These are phyloP conservation scores for Chaetomium cochliodes DNA, from an alignment of 495 filamentous ascomycete genomes.

Conservation along the genomic window DNA sequence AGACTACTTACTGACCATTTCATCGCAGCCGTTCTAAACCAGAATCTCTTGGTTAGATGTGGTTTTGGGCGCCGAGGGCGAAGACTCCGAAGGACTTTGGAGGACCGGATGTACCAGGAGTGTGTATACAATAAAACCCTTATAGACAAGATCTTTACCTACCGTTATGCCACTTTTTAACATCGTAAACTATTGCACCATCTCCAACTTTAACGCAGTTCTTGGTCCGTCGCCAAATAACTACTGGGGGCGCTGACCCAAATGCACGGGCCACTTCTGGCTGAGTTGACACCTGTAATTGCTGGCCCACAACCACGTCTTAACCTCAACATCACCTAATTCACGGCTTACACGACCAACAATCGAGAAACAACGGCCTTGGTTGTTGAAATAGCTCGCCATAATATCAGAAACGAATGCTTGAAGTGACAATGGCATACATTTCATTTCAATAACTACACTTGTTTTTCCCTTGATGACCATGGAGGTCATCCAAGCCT, in stretches of 20 bases:
- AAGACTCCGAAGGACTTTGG: not conserved
- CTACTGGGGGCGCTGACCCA: not conserved
- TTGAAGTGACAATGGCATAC: not conserved
- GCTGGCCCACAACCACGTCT: not conserved
- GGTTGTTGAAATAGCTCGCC: too few species aligned
- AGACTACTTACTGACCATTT: slow-evolving; percentile 8
- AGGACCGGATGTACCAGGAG: not conserved
- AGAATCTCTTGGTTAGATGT: not conserved
- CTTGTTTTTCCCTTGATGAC: not conserved
- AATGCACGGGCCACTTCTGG: not conserved
- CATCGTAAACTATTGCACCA: not conserved
- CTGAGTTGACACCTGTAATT: not conserved
- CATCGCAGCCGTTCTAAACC: slow-evolving; percentile 47
- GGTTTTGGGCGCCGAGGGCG: not conserved
- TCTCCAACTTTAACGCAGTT: not conserved
- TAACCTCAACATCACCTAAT: not conserved
- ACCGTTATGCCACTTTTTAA: not conserved
- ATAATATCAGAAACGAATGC: not conserved
- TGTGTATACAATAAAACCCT: slow-evolving; percentile 28
- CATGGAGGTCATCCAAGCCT: slow-evolving; percentile 23
- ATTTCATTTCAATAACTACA: slow-evolving; percentile 14
- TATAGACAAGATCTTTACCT: slow-evolving; percentile 21
- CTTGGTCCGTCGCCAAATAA: too few species aligned
- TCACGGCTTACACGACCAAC: too few species aligned
- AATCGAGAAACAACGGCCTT: too few species aligned